phyloP scores from a whole-genome alignment of 306 rosid genomes.

The Castanospermum australe region DNA sequence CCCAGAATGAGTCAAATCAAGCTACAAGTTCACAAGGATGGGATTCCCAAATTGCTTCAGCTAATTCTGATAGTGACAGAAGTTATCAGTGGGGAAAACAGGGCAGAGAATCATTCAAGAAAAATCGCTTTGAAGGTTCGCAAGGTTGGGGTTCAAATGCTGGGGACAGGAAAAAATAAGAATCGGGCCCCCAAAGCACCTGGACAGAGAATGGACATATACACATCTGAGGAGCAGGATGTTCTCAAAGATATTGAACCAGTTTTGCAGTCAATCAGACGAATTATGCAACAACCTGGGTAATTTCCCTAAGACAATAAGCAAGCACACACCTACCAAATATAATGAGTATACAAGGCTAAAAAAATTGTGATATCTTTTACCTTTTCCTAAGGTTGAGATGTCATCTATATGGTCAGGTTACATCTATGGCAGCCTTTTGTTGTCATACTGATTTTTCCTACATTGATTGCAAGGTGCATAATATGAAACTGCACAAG shows the following conservation, averaged over 20 bases:
- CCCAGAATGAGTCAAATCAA: conserved; percentile 40
- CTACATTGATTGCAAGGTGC: conserved; percentile 9
- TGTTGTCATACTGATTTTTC: neutral
- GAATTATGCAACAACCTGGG: conserved; percentile 88
- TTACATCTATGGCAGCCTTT: neutral
- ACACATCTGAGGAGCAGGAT: conserved; percentile 78
- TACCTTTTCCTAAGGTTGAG: neutral
- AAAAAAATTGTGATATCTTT: neutral
- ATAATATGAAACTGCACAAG: conserved; percentile 9
- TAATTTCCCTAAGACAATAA: conserved; percentile 34
- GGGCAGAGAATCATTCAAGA: conserved; percentile 53
- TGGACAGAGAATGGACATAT: conserved; percentile 70
- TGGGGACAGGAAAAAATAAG: conserved; percentile 64
- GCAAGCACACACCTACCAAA: neutral
- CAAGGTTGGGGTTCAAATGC: conserved; percentile 68
- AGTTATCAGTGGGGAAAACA: conserved; percentile 55
- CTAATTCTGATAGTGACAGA: conserved; percentile 42
- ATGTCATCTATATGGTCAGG: neutral
- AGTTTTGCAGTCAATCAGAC: conserved; percentile 60
- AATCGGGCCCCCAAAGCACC: conserved; percentile 58
- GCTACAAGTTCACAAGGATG: conserved; percentile 48
- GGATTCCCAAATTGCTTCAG: conserved; percentile 51
- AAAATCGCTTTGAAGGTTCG: conserved; percentile 57
- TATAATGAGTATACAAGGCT: neutral
- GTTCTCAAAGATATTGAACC: conserved; percentile 61